Evolutionary conservation across 2,329 filamentous ascomycete species (phyloP), one percentile per base, ranked within the genome.

Genomic region (Arthrocladium fulminans): DNA sequence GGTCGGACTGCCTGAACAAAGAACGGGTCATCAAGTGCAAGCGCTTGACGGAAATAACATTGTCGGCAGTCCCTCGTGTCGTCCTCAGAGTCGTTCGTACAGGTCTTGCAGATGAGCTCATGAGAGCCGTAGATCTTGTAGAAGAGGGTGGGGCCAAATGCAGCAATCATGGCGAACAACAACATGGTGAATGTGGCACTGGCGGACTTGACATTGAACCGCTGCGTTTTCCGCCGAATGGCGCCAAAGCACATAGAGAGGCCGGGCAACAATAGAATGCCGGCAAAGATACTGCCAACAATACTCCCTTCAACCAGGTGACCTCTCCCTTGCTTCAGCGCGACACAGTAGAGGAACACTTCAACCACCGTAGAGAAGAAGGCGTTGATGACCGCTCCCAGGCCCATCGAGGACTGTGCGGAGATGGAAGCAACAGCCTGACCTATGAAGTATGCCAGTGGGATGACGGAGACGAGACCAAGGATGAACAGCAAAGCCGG

Each of bases 101-200:
- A 83, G 50, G 73, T 66, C 53, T 73, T 79, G 62, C 92, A 98
- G 61, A 88, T 92, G 45, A 98, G 77, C 69, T 98, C 88, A 63
- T 98, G 92, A 42, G 88, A 95, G 58, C 92, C 94, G 65, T 97
- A 97, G 54, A 98, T 95, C 63, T 98, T 90, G 68, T 97, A 98
- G 69, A 98, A 98, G 12, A 98, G 71, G 0, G 92, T 98, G 2
- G 92, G 92, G 0, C 90, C 85, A 66, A 98, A 98, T 7, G 90
- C 88, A 53, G 86, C 90, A 58, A 98, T 92, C 32, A 94, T 86
- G 20, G 92, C 90, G 63, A 98, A 98, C 8, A 98, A 75, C 49
- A 98, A 71, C 92, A 98, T 98, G 0, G 92, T 98, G 2, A 89
- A 96, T 0, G 90, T 97, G 27, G 97, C 92, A 63, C 92, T 88